phyloP scores from a whole-genome alignment of 192 early-diverging fungal genomes.

The Geosiphon pyriformis region DNA sequence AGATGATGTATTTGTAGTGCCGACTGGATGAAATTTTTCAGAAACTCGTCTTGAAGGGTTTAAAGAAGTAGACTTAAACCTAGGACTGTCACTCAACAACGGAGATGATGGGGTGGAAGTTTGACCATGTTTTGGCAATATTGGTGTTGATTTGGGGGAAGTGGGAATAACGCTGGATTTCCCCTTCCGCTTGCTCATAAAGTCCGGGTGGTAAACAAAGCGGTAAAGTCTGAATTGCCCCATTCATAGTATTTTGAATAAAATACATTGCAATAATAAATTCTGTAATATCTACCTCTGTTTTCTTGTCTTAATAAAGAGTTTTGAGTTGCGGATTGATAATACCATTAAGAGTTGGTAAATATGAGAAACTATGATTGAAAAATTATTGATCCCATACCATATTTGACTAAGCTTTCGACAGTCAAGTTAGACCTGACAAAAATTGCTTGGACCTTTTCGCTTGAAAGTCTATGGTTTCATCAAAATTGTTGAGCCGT shows the following conservation, averaged over 20 bases:
- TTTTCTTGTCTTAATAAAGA: slow-evolving; percentile 69
- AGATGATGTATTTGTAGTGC: no score
- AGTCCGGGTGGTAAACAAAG: slow-evolving; percentile 51
- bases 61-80: slow-evolving; percentile 1
- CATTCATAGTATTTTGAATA: slow-evolving; percentile 75
- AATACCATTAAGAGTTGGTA: no score
- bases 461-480: slow-evolving; percentile 57
- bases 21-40: no score
- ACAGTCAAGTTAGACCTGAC: slow-evolving; percentile 72
- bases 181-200: slow-evolving; percentile 11
- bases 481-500: no score
- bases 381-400: slow-evolving; percentile 37
- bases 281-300: slow-evolving; percentile 72
- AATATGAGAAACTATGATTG: no score
- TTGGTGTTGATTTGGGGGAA: slow-evolving; percentile 26
- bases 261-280: slow-evolving; percentile 91
- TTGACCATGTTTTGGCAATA: neutral
- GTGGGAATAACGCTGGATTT: slow-evolving; percentile 31
- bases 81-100: neutral
- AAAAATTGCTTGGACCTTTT: slow-evolving; percentile 69
- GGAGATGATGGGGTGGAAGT: neutral
- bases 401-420: slow-evolving; percentile 78
- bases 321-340: slow-evolving; percentile 34
- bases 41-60: slow-evolving; percentile 18
- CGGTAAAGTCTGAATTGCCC: slow-evolving; percentile 64